Evolutionary conservation across 768 basidiomycete species (phyloP).

Genomic region (Botryobasidium botryosum): DNA sequence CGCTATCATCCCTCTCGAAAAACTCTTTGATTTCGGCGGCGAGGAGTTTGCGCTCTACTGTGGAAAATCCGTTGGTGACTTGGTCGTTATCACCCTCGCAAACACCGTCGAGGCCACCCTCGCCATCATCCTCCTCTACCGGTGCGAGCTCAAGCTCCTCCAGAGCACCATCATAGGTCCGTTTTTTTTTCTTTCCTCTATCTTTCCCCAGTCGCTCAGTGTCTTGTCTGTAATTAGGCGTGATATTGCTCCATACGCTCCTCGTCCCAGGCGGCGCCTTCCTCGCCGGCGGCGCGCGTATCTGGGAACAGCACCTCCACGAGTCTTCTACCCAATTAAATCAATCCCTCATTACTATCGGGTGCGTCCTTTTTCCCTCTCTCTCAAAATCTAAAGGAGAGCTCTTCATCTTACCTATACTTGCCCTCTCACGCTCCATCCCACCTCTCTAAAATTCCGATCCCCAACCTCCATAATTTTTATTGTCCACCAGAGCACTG

Average conservation of each 20-base stretch:
- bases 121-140: slow-evolving; percentile 45
- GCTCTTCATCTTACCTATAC: neutral
- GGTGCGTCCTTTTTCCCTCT: too few species aligned
- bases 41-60: slow-evolving; percentile 40
- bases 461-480: too few species aligned
- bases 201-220: neutral
- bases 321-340: slow-evolving; percentile 49
- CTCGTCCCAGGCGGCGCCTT: slow-evolving; percentile 54
- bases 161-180: slow-evolving; percentile 52
- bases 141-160: slow-evolving; percentile 41
- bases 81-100: slow-evolving; percentile 44
- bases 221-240: slow-evolving; percentile 27
- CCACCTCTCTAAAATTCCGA: too few species aligned
- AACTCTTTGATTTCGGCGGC: slow-evolving; percentile 47
- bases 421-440: neutral
- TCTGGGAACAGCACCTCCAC: slow-evolving; percentile 50
- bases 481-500: slow-evolving; percentile 46
- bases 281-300: slow-evolving; percentile 50
- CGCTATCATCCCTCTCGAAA: slow-evolving; percentile 47
- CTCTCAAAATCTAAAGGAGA: too few species aligned
- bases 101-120: slow-evolving; percentile 59
- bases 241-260: slow-evolving; percentile 55
- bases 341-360: slow-evolving; percentile 44
- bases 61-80: slow-evolving; percentile 41
- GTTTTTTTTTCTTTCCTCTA: too few species aligned